Percentiles rank a stretch among this genome's conserved stretches.
These are phyloP conservation scores for Mikania micrantha DNA, from an alignment of 129 eudicot species.

Conservation along the genomic window DNA sequence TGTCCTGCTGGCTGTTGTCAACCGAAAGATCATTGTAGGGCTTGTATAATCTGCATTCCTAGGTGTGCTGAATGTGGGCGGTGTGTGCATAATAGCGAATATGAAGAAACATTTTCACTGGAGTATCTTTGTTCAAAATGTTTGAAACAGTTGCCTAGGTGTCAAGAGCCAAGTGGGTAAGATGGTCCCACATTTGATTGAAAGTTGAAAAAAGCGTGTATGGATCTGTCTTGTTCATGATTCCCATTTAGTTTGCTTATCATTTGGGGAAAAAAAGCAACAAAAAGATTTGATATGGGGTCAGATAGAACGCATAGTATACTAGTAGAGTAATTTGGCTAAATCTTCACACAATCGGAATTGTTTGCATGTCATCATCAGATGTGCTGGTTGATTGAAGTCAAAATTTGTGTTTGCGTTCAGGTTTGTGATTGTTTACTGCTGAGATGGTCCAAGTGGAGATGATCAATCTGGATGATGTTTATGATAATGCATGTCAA, in stretches of 20 bases:
- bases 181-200: not conserved
- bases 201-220: not conserved
- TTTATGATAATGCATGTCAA: not conserved
- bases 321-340: not conserved
- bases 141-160: conserved; percentile 29
- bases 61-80: conserved; percentile 77
- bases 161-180: conserved; percentile 33
- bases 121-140: conserved; percentile 62
- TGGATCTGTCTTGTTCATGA: conserved; percentile 5
- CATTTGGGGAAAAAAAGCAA: not conserved
- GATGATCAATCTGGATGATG: not conserved
- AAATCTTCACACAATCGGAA: not conserved
- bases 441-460: not conserved
- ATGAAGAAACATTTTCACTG: conserved; percentile 70
- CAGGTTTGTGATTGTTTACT: not conserved
- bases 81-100: conserved; percentile 53
- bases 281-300: not conserved
- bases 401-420: not conserved
- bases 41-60: conserved; percentile 67
- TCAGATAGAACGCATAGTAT: not conserved
- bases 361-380: not conserved
- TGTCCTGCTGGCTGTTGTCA: conserved; percentile 67
- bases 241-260: not conserved
- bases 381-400: not conserved
- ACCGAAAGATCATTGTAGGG: conserved; percentile 61